Percentiles rank a stretch among this genome's conserved stretches.
These are phyloP conservation scores for Tephrocybe sp. DNA, from an alignment of 768 basidiomycete species.

Conservation along the genomic window DNA sequence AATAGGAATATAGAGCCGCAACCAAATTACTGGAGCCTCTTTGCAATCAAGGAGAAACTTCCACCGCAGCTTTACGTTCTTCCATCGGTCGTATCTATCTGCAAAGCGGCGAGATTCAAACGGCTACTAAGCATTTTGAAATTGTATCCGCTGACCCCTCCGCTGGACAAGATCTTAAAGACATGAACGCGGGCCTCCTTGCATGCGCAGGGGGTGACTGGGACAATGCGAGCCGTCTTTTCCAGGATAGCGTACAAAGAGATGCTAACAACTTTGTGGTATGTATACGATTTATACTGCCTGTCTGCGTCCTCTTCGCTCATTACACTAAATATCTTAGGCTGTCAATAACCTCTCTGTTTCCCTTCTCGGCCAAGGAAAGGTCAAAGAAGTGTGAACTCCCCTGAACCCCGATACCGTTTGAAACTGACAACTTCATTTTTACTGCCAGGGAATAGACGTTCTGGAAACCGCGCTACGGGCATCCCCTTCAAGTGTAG, in stretches of 20 bases:
- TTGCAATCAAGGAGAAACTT: constrained; percentile 38
- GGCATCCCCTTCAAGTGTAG: constrained; percentile 66
- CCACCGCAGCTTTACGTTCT: constrained; percentile 60
- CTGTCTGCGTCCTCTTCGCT: neutral
- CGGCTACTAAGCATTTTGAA: constrained; percentile 59
- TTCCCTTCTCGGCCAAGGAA: constrained; percentile 66
- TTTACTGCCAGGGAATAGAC: constrained; percentile 70
- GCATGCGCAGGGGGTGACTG: constrained; percentile 73
- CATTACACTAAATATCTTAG: neutral
- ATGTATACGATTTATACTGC: constrained; percentile 16
- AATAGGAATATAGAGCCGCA: constrained; percentile 69
- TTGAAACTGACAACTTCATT: too few relatives aligned
- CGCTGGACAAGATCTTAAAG: constrained; percentile 42
- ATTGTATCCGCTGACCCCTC: constrained; percentile 42
- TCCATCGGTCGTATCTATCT: constrained; percentile 74
- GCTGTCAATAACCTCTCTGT: constrained; percentile 77
- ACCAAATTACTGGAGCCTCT: constrained; percentile 66
- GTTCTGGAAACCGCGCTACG: constrained; percentile 61
- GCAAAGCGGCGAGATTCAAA: constrained; percentile 62
- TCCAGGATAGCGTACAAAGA: constrained; percentile 43
- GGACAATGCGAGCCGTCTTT: constrained; percentile 44
- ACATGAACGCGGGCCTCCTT: constrained; percentile 66
- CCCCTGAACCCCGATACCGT: neutral
- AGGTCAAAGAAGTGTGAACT: constrained; percentile 60
- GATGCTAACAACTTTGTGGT: constrained; percentile 64